Evolutionary conservation across 2,329 filamentous ascomycete species (phyloP).

Genomic region (Ilyonectria sp.): DNA sequence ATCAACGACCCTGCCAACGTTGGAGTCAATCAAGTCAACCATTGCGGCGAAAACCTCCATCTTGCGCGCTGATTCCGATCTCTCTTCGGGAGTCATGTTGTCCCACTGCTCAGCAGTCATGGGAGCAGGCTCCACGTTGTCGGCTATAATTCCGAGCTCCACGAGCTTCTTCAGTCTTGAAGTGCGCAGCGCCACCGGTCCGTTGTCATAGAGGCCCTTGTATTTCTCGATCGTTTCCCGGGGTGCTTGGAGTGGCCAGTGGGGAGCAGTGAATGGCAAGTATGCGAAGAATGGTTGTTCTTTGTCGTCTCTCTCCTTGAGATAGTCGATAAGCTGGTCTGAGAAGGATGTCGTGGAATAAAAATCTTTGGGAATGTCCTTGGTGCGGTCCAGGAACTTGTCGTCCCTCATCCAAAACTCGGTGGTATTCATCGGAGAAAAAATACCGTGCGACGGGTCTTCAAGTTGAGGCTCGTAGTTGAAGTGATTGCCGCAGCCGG

Average conservation of each 20-base stretch:
- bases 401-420: slow-evolving; percentile 59
- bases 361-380: slow-evolving; percentile 63
- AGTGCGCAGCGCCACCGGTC: slow-evolving; percentile 26
- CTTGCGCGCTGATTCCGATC: slow-evolving; percentile 38
- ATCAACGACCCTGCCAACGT: slow-evolving; percentile 67
- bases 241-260: slow-evolving; percentile 14
- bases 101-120: slow-evolving; percentile 27
- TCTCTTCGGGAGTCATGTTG: slow-evolving; percentile 29
- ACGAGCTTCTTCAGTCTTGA: slow-evolving; percentile 61
- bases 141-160: slow-evolving; percentile 57
- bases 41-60: slow-evolving; percentile 69
- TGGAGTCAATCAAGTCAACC: slow-evolving; percentile 69
- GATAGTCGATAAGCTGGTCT: slow-evolving; percentile 61
- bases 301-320: slow-evolving; percentile 46
- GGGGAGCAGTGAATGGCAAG: slow-evolving; percentile 41
- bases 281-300: slow-evolving; percentile 63
- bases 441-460: slow-evolving; percentile 25
- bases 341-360: slow-evolving; percentile 68
- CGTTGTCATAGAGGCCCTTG: slow-evolving; percentile 53
- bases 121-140: slow-evolving; percentile 40
- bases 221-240: slow-evolving; percentile 14
- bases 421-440: slow-evolving; percentile 20
- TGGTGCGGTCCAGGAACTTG: slow-evolving; percentile 54
- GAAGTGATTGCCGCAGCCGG: slow-evolving; percentile 66
- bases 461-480: slow-evolving; percentile 63